These are phyloP conservation scores for Phallus indusiatus DNA, from an alignment of 768 basidiomycete species.

Conservation along the genomic window DNA sequence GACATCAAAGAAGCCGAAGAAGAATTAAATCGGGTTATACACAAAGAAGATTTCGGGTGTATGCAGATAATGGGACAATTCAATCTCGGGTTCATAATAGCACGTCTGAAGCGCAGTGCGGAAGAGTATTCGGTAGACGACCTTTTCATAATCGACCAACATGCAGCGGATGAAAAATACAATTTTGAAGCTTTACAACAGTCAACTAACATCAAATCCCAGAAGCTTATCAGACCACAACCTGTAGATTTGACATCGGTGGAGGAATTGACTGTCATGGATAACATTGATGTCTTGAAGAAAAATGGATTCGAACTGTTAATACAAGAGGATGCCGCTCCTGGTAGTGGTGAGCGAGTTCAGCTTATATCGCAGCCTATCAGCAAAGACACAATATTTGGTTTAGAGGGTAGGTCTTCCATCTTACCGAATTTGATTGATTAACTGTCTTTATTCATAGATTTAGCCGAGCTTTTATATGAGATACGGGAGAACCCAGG, in stretches of 20 bases:
- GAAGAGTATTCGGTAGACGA: constrained; percentile 53
- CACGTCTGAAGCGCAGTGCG: constrained; percentile 36
- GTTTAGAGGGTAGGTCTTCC: constrained; percentile 58
- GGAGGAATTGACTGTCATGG: constrained; percentile 80
- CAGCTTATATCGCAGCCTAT: constrained; percentile 76
- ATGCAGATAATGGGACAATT: constrained; percentile 94
- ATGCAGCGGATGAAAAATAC: constrained; percentile 97
- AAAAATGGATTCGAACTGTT: constrained; percentile 87
- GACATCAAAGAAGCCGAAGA: constrained; percentile 49
- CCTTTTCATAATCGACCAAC: constrained; percentile 94
- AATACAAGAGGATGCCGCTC: constrained; percentile 37
- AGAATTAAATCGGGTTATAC: constrained; percentile 74
- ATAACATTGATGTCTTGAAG: constrained; percentile 75
- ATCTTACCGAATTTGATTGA: background rate
- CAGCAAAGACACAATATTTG: constrained; percentile 86
- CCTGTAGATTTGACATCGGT: constrained; percentile 76
- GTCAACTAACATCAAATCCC: constrained; percentile 83
- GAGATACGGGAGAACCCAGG: constrained; percentile 68
- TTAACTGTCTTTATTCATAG: constrained; percentile 28
- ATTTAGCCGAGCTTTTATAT: constrained; percentile 88
- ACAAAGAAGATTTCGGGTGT: constrained; percentile 70
- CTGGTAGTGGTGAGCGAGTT: constrained; percentile 35
- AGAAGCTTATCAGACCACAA: constrained; percentile 68
- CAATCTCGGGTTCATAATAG: constrained; percentile 90
- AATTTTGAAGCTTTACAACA: constrained; percentile 93